Conservation (phyloP, 306 rosid species). For the Gynostemma pentaphyllum region DNA sequence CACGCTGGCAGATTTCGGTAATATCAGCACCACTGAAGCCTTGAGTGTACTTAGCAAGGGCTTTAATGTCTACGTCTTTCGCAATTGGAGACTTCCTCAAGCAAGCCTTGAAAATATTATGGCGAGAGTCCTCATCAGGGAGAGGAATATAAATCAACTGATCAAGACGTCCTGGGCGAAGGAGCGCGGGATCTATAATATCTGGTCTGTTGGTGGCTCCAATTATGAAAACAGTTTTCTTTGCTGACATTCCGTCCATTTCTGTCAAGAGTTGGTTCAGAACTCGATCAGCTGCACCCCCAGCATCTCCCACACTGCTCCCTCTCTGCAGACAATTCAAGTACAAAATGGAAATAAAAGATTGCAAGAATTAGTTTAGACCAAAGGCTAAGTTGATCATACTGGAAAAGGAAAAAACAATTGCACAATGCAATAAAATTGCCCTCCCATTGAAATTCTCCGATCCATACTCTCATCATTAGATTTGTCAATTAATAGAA, state of each 20-base stretch:
- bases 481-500: no score
- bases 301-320: conserved; percentile 20
- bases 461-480: no score
- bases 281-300: conserved; percentile 28
- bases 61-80: conserved; percentile 18
- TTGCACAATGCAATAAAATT: background rate
- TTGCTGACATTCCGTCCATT: conserved; percentile 23
- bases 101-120: conserved; percentile 23
- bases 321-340: conserved; percentile 16
- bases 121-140: conserved; percentile 21
- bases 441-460: background rate
- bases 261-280: conserved; percentile 23
- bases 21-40: conserved; percentile 27
- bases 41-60: conserved; percentile 18
- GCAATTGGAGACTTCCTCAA: conserved; percentile 23
- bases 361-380: background rate
- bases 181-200: conserved; percentile 38
- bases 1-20: conserved; percentile 25
- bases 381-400: background rate
- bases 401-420: background rate
- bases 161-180: conserved; percentile 37
- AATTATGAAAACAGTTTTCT: conserved; percentile 24
- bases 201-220: conserved; percentile 42
- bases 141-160: conserved; percentile 24
- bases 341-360: background rate